Evolutionary conservation across 2,329 filamentous ascomycete genomes (phyloP).

Genomic region (Xylariaceae sp.): DNA sequence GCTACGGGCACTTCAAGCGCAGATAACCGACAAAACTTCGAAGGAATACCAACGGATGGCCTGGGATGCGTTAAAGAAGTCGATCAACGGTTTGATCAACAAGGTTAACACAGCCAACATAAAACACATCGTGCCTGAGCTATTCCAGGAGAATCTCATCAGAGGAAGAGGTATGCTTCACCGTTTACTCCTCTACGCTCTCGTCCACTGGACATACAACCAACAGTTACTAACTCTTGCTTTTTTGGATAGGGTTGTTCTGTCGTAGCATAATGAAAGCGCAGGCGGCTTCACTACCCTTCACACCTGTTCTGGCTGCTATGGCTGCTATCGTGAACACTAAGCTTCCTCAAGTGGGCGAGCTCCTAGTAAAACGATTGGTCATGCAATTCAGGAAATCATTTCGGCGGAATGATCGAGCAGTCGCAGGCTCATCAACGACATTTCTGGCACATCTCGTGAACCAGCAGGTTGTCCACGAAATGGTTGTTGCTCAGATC

Average conservation of each 20-base stretch:
- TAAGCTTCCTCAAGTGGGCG: constrained; percentile 89
- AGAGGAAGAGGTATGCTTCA: constrained; percentile 64
- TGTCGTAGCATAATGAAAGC: constrained; percentile 98
- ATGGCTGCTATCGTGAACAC: constrained; percentile 97
- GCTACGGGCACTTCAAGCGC: constrained; percentile 84
- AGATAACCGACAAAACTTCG: constrained; percentile 92
- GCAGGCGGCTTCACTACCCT: constrained; percentile 89
- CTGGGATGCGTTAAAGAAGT: constrained; percentile 98
- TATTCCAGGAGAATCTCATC: constrained; percentile 91
- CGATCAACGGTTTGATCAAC: constrained; percentile 97
- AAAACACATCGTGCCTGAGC: constrained; percentile 91
- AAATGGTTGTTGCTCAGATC: constrained; percentile 89
- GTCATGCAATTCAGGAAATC: constrained; percentile 92
- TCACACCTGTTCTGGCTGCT: constrained; percentile 92
- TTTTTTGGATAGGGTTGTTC: constrained; percentile 50
- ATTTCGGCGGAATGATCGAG: constrained; percentile 94
- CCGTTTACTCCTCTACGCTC: not conserved
- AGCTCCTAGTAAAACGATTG: constrained; percentile 77
- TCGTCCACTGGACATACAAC: not conserved
- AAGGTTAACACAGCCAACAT: constrained; percentile 98
- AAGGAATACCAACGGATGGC: constrained; percentile 99
- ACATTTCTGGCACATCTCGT: constrained; percentile 93
- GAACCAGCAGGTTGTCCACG: constrained; percentile 93
- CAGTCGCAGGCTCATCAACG: constrained; percentile 85
- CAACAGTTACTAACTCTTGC: not conserved